Evolutionary conservation across 1,139 yeast genomes (phyloP).

Genomic region (Sugiyamaella paludigena): DNA sequence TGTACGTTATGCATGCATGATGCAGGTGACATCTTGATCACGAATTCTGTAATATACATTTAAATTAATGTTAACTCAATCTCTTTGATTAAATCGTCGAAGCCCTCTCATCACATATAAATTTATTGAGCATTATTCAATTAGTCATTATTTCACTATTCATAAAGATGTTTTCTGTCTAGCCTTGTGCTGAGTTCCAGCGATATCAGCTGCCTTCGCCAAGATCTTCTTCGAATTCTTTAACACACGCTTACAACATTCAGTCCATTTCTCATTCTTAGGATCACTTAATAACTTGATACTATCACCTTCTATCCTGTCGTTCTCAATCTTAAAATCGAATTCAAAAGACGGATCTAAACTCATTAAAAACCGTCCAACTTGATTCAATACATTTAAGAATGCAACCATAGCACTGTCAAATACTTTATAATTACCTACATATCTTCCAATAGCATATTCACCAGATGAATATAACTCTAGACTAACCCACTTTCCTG

Average conservation of each 20-base stretch:
- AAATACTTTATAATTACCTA: conserved; percentile 66
- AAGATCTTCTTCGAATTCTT: conserved; percentile 54
- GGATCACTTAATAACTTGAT: conserved; percentile 58
- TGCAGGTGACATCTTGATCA: too few relatives aligned
- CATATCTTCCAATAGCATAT: conserved; percentile 57
- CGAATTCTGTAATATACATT: too few relatives aligned
- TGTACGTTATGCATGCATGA: too few relatives aligned
- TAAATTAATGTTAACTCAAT: too few relatives aligned
- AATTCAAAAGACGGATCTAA: conserved; percentile 60
- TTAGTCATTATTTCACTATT: too few relatives aligned
- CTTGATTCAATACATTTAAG: conserved; percentile 58
- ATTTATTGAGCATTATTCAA: too few relatives aligned
- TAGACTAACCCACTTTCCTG: conserved; percentile 37
- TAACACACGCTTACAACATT: conserved; percentile 76
- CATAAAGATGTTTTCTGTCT: too few relatives aligned
- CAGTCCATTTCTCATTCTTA: conserved; percentile 77
- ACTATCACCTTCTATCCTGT: conserved; percentile 73
- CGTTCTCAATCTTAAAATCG: conserved; percentile 66
- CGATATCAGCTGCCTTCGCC: conserved; percentile 33
- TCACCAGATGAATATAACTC: conserved; percentile 65
- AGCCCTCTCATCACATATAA: too few relatives aligned
- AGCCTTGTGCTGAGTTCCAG: too few relatives aligned
- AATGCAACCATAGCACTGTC: conserved; percentile 78
- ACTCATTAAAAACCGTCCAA: conserved; percentile 49
- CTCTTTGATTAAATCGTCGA: too few relatives aligned